phyloP scores from a whole-genome alignment of 768 basidiomycete genomes.

The Ramaria sp. region DNA sequence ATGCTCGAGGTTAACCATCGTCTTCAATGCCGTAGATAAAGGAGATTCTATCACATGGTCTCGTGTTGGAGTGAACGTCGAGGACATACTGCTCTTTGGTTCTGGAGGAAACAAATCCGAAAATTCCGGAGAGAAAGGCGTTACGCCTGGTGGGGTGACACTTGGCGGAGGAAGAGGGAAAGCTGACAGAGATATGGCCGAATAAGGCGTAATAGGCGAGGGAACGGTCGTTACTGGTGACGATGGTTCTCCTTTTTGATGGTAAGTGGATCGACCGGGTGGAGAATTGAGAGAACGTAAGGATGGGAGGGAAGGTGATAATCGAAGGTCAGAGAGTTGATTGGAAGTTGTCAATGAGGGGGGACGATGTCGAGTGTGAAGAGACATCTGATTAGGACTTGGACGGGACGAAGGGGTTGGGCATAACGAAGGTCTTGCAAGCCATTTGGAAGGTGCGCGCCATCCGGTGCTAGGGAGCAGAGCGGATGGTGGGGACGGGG shows the following conservation, averaged over 20 bases:
- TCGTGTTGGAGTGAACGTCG: background rate
- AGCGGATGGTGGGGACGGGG: background rate
- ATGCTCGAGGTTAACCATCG: background rate
- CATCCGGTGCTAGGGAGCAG: background rate
- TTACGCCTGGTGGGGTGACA: background rate
- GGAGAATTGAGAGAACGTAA: background rate
- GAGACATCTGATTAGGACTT: background rate
- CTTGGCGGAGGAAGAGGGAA: conserved; percentile 4
- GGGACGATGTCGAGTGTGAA: background rate
- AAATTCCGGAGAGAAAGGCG: background rate
- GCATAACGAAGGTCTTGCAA: background rate
- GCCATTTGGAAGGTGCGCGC: background rate
- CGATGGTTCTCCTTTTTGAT: background rate
- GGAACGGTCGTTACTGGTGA: background rate
- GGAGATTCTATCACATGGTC: too few species aligned
- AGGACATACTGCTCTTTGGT: background rate
- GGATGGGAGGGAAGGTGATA: background rate
- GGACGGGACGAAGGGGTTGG: background rate
- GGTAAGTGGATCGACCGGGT: background rate
- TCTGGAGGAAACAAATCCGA: background rate
- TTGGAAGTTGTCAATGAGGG: background rate
- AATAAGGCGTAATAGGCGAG: conserved; percentile 7
- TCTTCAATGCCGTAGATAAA: background rate
- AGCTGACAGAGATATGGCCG: conserved; percentile 6
- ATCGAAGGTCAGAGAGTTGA: background rate